phyloP scores from a whole-genome alignment of 176 grass and related monocot species.

The Hsuehochloa calcarea region DNA sequence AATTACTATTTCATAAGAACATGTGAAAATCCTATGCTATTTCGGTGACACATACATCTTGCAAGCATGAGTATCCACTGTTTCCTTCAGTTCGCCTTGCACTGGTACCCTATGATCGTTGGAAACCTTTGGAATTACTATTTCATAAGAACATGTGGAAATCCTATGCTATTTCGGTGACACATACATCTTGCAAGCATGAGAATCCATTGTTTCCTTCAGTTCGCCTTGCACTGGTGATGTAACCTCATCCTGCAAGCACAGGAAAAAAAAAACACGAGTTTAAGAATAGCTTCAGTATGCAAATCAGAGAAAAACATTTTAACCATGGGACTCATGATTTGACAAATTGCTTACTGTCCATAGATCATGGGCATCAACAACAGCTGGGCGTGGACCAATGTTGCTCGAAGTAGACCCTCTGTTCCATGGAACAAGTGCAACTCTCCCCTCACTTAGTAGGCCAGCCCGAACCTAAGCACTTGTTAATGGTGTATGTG shows the following conservation, averaged over 20 bases:
- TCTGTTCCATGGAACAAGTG: slow-evolving; percentile 54
- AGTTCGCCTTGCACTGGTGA: slow-evolving; percentile 35
- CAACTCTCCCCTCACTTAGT: slow-evolving; percentile 39
- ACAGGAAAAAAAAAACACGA: background rate
- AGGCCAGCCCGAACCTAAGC: slow-evolving; percentile 54
- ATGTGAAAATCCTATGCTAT: slow-evolving; percentile 3
- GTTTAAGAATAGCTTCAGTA: background rate
- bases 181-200: slow-evolving; percentile 56
- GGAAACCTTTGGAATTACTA: background rate
- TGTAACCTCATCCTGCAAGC: slow-evolving; percentile 27
- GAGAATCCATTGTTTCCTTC: slow-evolving; percentile 27
- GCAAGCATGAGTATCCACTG: slow-evolving; percentile 41
- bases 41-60: slow-evolving; percentile 54
- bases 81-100: slow-evolving; percentile 28
- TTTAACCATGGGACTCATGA: background rate
- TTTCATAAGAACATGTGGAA: slow-evolving; percentile 1
- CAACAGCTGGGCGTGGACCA: slow-evolving; percentile 32
- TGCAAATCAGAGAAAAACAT: background rate
- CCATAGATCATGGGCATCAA: slow-evolving; percentile 54
- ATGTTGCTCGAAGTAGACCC: slow-evolving; percentile 35
- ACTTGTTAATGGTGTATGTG: slow-evolving; percentile 1
- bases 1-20: slow-evolving; percentile 1
- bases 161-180: slow-evolving; percentile 25
- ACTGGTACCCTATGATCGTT: slow-evolving; percentile 28
- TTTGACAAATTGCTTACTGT: slow-evolving; percentile 36